Conservation (phyloP, 768 basidiomycete genomes). For the Lentinula guzmanii region DNA sequence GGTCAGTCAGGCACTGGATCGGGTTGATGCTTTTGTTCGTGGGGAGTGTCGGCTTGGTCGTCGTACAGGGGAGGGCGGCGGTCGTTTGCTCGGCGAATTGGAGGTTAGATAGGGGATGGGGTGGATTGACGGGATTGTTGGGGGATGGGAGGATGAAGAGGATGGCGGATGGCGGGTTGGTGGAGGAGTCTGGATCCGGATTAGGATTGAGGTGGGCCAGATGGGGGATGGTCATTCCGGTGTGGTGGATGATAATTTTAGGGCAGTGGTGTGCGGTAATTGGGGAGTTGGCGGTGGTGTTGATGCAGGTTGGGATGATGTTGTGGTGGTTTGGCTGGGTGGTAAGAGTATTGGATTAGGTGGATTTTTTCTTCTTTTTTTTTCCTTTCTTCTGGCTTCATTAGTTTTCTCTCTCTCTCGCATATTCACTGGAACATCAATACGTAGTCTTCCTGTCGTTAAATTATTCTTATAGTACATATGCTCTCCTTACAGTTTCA, state of each 20-base stretch:
- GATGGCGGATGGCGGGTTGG: slow-evolving; percentile 30
- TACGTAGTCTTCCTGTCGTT: not conserved
- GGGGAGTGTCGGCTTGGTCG: slow-evolving; percentile 37
- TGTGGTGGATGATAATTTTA: slow-evolving; percentile 66
- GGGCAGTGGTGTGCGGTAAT: slow-evolving; percentile 65
- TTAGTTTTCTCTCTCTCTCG: not conserved
- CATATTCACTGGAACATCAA: not conserved
- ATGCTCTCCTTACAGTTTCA: not conserved
- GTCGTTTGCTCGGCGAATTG: slow-evolving; percentile 47
- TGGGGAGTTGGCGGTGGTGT: slow-evolving; percentile 49
- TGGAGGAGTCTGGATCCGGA: slow-evolving; percentile 50
- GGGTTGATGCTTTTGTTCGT: slow-evolving; percentile 49
- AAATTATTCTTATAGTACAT: not conserved
- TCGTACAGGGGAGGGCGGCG: slow-evolving; percentile 56
- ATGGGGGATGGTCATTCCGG: slow-evolving; percentile 41
- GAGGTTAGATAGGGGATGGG: slow-evolving; percentile 24
- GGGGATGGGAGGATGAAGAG: slow-evolving; percentile 50
- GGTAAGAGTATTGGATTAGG: slow-evolving; percentile 31
- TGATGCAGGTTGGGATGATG: slow-evolving; percentile 51
- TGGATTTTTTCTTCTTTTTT: not conserved
- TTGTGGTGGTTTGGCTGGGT: slow-evolving; percentile 78
- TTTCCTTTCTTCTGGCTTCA: not conserved
- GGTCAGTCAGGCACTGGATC: slow-evolving; percentile 66
- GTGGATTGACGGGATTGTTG: slow-evolving; percentile 32
- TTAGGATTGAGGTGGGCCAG: slow-evolving; percentile 55